phyloP scores from a whole-genome alignment of 495 filamentous ascomycete species.

The Hypoxylon lienhwacheense region DNA sequence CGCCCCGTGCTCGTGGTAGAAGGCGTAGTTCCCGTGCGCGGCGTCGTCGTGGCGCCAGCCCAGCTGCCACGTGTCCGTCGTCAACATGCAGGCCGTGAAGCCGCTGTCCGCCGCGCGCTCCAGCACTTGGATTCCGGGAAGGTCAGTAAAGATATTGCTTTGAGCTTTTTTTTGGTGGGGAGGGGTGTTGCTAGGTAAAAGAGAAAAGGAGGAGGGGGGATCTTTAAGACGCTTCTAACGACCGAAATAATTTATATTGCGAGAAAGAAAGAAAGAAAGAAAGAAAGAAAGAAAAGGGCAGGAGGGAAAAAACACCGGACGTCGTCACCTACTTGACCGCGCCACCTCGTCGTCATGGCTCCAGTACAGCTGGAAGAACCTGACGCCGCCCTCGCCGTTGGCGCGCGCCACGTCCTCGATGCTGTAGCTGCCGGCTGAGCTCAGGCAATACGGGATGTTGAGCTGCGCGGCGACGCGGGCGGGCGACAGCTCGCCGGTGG shows the following conservation, averaged over 20 bases:
- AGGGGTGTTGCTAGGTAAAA: no score
- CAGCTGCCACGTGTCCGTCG: conserved; percentile 66
- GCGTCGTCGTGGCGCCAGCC: conserved; percentile 68
- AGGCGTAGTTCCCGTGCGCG: conserved; percentile 61
- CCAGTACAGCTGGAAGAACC: conserved; percentile 69
- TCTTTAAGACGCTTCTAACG: no score
- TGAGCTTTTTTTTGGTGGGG: no score
- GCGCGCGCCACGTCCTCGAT: conserved; percentile 63
- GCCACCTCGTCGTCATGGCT: conserved; percentile 64
- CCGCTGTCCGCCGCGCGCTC: conserved; percentile 56
- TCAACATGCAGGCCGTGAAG: conserved; percentile 63
- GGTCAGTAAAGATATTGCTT: no score
- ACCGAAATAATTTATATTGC: no score
- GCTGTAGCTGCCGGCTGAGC: conserved; percentile 58
- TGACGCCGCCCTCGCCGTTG: conserved; percentile 49
- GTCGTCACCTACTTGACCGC: no score
- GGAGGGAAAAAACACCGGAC: no score
- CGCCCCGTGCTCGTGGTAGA: conserved; percentile 51
- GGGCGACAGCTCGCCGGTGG: conserved; percentile 58
- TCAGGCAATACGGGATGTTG: conserved; percentile 58
- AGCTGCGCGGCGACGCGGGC: conserved; percentile 61
- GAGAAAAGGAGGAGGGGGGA: no score
- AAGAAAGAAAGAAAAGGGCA: no score
- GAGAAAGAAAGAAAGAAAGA: no score
- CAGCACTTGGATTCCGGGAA: no score